phyloP scores from a whole-genome alignment of 805 yeast genomes.

The Kazachstania psychrophila region DNA sequence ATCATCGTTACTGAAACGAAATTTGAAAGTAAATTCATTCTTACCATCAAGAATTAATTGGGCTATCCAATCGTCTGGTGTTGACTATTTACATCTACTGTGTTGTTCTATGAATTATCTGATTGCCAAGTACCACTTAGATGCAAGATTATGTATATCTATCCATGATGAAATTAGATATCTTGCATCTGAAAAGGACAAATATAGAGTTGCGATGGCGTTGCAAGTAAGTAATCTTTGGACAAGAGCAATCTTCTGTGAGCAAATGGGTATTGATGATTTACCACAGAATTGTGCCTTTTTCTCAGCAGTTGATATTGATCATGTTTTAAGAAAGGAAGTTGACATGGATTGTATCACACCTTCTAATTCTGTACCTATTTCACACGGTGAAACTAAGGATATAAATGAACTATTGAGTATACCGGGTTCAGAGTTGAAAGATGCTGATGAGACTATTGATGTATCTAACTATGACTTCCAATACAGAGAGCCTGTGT shows the following conservation, averaged over 20 bases:
- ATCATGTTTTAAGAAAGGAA: constrained; percentile 79
- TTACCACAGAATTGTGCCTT: constrained; percentile 94
- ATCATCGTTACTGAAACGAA: constrained; percentile 57
- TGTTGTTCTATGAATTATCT: constrained; percentile 83
- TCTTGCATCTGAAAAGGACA: constrained; percentile 62
- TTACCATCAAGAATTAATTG: constrained; percentile 90
- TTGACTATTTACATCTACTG: constrained; percentile 82
- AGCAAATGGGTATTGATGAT: constrained; percentile 79
- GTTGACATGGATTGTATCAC: constrained; percentile 88
- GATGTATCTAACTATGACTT: constrained; percentile 17
- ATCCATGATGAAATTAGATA: constrained; percentile 94
- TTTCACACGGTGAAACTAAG: constrained; percentile 71
- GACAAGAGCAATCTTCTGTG: constrained; percentile 94
- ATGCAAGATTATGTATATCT: constrained; percentile 73
- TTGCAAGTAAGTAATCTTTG: constrained; percentile 85
- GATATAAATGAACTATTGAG: constrained; percentile 48
- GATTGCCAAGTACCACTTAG: constrained; percentile 48
- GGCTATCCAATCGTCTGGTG: constrained; percentile 98
- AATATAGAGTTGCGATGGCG: constrained; percentile 68
- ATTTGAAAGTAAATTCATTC: constrained; percentile 57
- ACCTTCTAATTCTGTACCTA: constrained; percentile 66
- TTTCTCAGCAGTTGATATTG: constrained; percentile 89
- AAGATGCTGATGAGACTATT: constrained; percentile 12
- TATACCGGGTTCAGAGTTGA: constrained; percentile 26
- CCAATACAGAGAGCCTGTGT: constrained; percentile 23